Conservation (phyloP, 768 basidiomycete species). For the Podaxis mareebaensis region DNA sequence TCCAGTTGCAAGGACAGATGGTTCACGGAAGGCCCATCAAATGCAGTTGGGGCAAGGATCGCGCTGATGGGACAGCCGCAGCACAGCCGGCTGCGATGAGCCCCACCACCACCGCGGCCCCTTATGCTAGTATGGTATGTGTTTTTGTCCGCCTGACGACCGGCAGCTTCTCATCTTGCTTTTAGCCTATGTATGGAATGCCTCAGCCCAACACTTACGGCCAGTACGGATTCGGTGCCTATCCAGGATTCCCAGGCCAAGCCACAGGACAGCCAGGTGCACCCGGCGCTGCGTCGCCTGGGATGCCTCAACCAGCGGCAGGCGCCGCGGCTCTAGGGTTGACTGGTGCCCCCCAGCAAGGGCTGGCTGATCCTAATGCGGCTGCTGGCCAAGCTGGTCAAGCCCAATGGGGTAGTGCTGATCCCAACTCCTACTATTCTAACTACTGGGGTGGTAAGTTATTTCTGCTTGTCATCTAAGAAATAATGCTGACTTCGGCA, state of each 20-base stretch:
- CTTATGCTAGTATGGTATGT: slow-evolving; percentile 82
- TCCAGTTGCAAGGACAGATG: slow-evolving; percentile 95
- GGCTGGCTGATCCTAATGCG: slow-evolving; percentile 53
- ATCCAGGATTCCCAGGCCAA: slow-evolving; percentile 69
- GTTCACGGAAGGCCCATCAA: slow-evolving; percentile 98
- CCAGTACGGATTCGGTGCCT: slow-evolving; percentile 76
- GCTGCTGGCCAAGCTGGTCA: slow-evolving; percentile 61
- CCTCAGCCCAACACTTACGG: slow-evolving; percentile 81
- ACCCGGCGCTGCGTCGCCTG: slow-evolving; percentile 51
- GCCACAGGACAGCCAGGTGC: slow-evolving; percentile 48
- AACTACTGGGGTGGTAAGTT: slow-evolving; percentile 83
- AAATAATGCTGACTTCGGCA: slow-evolving; percentile 18
- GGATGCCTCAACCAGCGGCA: slow-evolving; percentile 59
- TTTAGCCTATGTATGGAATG: slow-evolving; percentile 87
- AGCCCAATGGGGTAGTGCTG: slow-evolving; percentile 76
- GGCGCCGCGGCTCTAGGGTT: slow-evolving; percentile 56
- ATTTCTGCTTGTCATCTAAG: not conserved
- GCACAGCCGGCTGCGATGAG: slow-evolving; percentile 54
- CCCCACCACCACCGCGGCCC: slow-evolving; percentile 59
- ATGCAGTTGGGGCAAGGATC: slow-evolving; percentile 98
- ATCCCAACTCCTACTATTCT: slow-evolving; percentile 74
- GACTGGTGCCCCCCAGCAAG: slow-evolving; percentile 55
- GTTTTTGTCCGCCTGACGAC: not conserved
- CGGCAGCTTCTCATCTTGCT: slow-evolving; percentile 11
- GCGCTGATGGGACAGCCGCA: slow-evolving; percentile 68